Percentiles rank a stretch among this genome's conserved stretches.
Evolutionary conservation across 2,329 filamentous ascomycete genomes (phyloP).

Genomic region (Fusarium udum): DNA sequence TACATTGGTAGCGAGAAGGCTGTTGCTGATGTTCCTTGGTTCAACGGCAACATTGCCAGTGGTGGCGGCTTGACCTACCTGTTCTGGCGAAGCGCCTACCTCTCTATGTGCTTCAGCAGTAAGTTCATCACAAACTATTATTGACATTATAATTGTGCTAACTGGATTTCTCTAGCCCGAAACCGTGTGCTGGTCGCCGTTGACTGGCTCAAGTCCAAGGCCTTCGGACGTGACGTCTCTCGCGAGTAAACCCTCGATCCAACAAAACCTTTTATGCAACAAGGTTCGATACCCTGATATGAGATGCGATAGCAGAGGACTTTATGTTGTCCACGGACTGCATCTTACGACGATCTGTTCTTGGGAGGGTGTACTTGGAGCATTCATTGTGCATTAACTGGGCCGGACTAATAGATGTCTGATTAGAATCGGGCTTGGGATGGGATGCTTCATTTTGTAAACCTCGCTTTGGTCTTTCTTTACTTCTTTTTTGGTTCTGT

Average conservation of each 20-base stretch:
- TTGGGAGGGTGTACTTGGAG: constrained; percentile 45
- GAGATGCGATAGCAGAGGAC: constrained; percentile 22
- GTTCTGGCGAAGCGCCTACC: constrained; percentile 97
- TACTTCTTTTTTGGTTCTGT: constrained; percentile 27
- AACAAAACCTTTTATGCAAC: constrained; percentile 34
- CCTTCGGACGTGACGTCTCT: constrained; percentile 95
- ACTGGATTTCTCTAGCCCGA: constrained; percentile 67
- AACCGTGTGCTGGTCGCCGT: constrained; percentile 92
- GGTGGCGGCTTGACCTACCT: constrained; percentile 95
- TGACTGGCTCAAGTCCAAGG: constrained; percentile 97
- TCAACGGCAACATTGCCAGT: constrained; percentile 94
- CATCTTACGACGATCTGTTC: constrained; percentile 39
- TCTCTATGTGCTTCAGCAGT: constrained; percentile 99
- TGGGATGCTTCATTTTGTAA: constrained; percentile 39
- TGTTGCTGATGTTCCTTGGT: constrained; percentile 96
- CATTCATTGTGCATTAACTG: constrained; percentile 43
- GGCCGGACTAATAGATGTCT: constrained; percentile 45
- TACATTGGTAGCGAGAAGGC: constrained; percentile 99
- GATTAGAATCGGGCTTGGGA: constrained; percentile 42
- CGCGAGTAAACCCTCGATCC: constrained; percentile 67
- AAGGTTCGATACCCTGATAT: constrained; percentile 41
- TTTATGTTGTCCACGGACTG: constrained; percentile 15
- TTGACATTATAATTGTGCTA: constrained; percentile 11
- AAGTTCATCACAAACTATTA: constrained; percentile 57
- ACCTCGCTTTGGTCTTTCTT: constrained; percentile 33